phyloP scores from a whole-genome alignment of 768 basidiomycete genomes.

The Piloderma croceum region DNA sequence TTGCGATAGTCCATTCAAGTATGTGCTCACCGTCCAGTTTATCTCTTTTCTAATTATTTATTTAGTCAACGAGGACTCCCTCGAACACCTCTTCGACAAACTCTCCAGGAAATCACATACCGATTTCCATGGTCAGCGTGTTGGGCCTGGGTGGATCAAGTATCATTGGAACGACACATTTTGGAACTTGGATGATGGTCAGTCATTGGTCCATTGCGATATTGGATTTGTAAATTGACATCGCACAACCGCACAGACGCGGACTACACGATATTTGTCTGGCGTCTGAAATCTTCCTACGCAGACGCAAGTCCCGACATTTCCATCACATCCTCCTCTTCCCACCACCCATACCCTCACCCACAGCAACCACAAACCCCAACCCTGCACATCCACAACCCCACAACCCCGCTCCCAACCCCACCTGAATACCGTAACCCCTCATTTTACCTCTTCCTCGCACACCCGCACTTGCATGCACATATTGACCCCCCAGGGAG shows the following conservation, averaged over 20 bases:
- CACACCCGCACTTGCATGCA: slow-evolving; percentile 24
- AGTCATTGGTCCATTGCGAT: slow-evolving; percentile 17
- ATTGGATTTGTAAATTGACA: background rate
- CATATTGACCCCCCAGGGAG: slow-evolving; percentile 27
- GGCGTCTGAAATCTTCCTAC: slow-evolving; percentile 50
- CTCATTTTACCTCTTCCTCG: slow-evolving; percentile 63
- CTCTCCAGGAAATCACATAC: slow-evolving; percentile 60
- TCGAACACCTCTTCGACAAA: slow-evolving; percentile 62
- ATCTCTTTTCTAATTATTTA: slow-evolving; percentile 6
- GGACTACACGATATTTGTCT: slow-evolving; percentile 83
- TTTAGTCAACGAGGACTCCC: slow-evolving; percentile 63
- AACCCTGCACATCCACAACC: slow-evolving; percentile 61
- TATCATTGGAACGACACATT: slow-evolving; percentile 75
- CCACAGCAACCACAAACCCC: slow-evolving; percentile 28
- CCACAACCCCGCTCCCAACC: slow-evolving; percentile 49
- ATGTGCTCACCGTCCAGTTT: slow-evolving; percentile 23
- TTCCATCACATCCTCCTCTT: background rate
- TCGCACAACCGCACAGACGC: slow-evolving; percentile 44
- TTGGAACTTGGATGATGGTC: slow-evolving; percentile 91
- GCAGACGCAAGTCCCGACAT: slow-evolving; percentile 10
- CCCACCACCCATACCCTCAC: background rate
- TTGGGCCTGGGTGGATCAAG: slow-evolving; percentile 79
- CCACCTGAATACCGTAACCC: slow-evolving; percentile 64
- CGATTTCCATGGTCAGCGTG: slow-evolving; percentile 53
- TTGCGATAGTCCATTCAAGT: slow-evolving; percentile 74